Conservation (phyloP, 1,139 yeast genomes). For the Wickerhamiella infanticola region DNA sequence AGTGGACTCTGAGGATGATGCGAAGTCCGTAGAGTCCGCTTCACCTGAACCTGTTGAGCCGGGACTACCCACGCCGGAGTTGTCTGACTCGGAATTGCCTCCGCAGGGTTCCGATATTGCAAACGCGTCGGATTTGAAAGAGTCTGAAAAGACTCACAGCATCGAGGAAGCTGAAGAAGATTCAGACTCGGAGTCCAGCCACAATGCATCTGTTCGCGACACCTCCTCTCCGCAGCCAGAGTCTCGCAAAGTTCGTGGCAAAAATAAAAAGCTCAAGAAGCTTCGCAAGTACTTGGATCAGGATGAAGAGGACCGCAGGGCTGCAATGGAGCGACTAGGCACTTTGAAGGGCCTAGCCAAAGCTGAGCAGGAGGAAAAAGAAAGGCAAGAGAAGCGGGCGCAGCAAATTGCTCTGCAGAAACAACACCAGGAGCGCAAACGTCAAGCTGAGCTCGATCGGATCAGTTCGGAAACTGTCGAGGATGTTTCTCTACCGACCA, state of each 20-base stretch:
- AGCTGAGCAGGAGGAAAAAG: slow-evolving; percentile 16
- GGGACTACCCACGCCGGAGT: not conserved
- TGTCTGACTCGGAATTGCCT: not conserved
- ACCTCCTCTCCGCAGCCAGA: not conserved
- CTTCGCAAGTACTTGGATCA: slow-evolving; percentile 76
- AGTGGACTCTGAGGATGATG: not conserved
- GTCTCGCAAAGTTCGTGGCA: not conserved
- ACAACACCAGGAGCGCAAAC: slow-evolving; percentile 14
- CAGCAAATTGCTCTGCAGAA: slow-evolving; percentile 8
- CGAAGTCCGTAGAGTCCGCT: not conserved
- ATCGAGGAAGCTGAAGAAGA: slow-evolving; percentile 11
- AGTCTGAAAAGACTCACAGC: not conserved
- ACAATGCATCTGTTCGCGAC: not conserved
- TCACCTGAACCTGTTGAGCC: not conserved
- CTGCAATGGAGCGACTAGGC: slow-evolving; percentile 71
- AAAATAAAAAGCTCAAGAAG: slow-evolving; percentile 31
- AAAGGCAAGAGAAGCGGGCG: slow-evolving; percentile 7
- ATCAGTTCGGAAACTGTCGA: slow-evolving; percentile 32
- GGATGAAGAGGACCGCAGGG: slow-evolving; percentile 69
- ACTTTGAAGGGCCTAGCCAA: slow-evolving; percentile 27
- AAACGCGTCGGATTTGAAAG: not conserved
- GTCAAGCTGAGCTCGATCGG: slow-evolving; percentile 26
- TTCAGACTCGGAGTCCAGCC: slow-evolving; percentile 7
- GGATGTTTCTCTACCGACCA: slow-evolving; percentile 12
- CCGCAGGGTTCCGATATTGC: not conserved